These are phyloP conservation scores for Trichoderma cornu-damae DNA, from an alignment of 2,329 filamentous ascomycete genomes.

Conservation along the genomic window DNA sequence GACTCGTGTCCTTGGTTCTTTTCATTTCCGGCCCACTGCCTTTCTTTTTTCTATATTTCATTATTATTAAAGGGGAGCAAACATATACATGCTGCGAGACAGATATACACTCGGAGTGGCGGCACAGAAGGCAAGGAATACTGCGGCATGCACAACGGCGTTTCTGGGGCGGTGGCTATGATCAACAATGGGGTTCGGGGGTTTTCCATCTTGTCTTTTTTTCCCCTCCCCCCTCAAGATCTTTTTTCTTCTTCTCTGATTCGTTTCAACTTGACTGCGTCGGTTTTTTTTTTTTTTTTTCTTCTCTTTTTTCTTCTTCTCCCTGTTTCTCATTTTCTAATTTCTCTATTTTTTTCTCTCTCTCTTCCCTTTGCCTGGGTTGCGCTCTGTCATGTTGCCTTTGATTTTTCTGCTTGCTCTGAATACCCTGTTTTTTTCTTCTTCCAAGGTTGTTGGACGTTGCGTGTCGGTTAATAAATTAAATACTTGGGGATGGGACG, in stretches of 20 bases:
- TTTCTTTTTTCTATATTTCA: not conserved
- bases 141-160: constrained; percentile 2
- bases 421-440: constrained; percentile 16
- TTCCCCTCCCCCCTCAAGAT: no score
- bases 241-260: no score
- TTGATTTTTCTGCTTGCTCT: not conserved
- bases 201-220: not conserved
- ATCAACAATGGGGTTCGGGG: not conserved
- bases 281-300: not conserved
- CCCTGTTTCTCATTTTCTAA: not conserved
- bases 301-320: not conserved
- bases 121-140: not conserved
- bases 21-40: not conserved
- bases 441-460: not conserved
- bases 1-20: no score
- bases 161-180: not conserved
- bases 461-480: not conserved
- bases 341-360: no score
- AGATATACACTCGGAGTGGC: not conserved
- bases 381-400: not conserved
- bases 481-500: not conserved
- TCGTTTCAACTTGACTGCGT: not conserved
- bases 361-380: not conserved
- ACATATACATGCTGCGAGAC: constrained; percentile 1
- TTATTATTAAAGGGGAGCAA: not conserved